A percentile compares a stretch with the other conserved stretches of the same genome.
Evolutionary conservation across 208 protist genomes (phyloP).

Genomic region (Tetramitus jugosus): DNA sequence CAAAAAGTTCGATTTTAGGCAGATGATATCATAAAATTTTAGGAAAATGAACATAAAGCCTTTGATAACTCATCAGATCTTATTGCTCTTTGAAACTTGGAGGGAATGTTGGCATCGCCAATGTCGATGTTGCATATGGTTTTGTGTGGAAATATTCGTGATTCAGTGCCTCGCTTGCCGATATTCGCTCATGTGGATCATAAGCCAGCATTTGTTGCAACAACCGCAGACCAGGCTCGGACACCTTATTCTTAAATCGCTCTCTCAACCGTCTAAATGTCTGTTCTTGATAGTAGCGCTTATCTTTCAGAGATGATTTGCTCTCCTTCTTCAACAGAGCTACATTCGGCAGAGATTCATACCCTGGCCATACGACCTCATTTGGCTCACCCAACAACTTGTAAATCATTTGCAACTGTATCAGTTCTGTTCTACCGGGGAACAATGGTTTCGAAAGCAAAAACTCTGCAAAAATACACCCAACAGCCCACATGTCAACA

Average conservation of each 20-base stretch:
- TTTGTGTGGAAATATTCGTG: neutral
- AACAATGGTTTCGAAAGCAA: constrained; percentile 72
- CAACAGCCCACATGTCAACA: constrained; percentile 82
- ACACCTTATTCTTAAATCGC: neutral
- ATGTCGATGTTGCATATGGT: neutral
- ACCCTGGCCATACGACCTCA: constrained; percentile 85
- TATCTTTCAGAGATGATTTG: neutral
- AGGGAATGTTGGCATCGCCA: no score
- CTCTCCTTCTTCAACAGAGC: neutral
- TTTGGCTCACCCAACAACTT: constrained; percentile 85
- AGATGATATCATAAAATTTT: no score
- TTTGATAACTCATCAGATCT: no score
- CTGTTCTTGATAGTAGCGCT: neutral
- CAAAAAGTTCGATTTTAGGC: no score
- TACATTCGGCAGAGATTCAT: neutral
- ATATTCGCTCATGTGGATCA: neutral
- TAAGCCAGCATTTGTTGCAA: neutral
- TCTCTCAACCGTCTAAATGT: neutral
- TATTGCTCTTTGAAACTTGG: no score
- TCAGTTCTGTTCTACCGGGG: constrained; percentile 79
- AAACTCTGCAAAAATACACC: constrained; percentile 75
- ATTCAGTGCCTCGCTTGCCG: neutral
- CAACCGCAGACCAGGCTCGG: neutral
- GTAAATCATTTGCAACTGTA: constrained; percentile 94
- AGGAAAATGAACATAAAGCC: no score